Conservation (phyloP, 306 rosid genomes). For the Begonia masoniana region DNA sequence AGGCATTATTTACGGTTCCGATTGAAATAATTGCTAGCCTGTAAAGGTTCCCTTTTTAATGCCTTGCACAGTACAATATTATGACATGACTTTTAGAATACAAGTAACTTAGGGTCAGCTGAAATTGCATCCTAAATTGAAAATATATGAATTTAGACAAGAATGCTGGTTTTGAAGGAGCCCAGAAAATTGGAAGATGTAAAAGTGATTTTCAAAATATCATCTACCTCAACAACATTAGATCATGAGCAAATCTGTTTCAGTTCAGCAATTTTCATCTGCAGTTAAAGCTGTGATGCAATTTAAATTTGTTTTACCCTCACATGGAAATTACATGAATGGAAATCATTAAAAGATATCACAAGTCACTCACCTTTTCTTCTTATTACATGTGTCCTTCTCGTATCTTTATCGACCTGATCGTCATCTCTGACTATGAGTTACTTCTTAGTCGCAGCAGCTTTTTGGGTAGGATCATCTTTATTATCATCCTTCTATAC, state of each 20-base stretch:
- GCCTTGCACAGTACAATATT: slow-evolving; percentile 94
- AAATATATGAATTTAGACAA: slow-evolving; percentile 2
- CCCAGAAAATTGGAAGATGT: slow-evolving; percentile 1
- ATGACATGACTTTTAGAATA: slow-evolving; percentile 75
- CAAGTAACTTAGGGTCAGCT: slow-evolving; percentile 89
- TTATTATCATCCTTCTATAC: slow-evolving; percentile 5
- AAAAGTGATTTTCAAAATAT: background rate
- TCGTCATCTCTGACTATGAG: slow-evolving; percentile 97
- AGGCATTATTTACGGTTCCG: too few species aligned
- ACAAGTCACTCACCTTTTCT: slow-evolving; percentile 35
- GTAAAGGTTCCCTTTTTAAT: slow-evolving; percentile 89
- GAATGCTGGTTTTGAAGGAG: slow-evolving; percentile 3
- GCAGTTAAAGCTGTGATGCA: slow-evolving; percentile 62
- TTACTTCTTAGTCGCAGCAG: slow-evolving; percentile 40
- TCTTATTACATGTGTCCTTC: slow-evolving; percentile 78
- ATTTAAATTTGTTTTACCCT: slow-evolving; percentile 11
- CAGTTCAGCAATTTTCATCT: slow-evolving; percentile 96
- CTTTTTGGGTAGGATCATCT: slow-evolving; percentile 19
- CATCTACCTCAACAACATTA: slow-evolving; percentile 89
- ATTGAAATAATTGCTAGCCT: slow-evolving; percentile 79
- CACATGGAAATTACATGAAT: background rate
- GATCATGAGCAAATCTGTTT: slow-evolving; percentile 87
- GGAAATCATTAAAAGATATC: background rate
- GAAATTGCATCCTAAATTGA: slow-evolving; percentile 98
- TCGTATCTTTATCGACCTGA: slow-evolving; percentile 61